Conservation (phyloP, 129 eudicot species). For the Apium graveolens region DNA sequence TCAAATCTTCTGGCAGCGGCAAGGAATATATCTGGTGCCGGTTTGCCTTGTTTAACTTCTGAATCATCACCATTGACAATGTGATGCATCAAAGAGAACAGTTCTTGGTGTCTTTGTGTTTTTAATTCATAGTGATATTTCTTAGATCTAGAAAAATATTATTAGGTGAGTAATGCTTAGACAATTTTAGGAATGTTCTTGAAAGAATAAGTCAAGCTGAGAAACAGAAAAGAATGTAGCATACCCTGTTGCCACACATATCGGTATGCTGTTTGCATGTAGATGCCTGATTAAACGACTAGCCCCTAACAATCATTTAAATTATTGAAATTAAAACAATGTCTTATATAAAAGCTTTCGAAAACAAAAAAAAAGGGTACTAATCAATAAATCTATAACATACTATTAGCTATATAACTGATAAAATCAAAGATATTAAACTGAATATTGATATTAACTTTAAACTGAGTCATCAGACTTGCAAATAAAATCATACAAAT, state of each 20-base stretch:
- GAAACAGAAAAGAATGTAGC: not conserved
- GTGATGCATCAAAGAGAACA: conserved; percentile 95
- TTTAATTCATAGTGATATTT: conserved; percentile 76
- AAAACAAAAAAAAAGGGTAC: not conserved
- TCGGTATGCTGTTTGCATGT: conserved; percentile 72
- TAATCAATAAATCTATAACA: not conserved
- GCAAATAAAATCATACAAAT: not conserved
- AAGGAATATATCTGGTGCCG: conserved; percentile 89
- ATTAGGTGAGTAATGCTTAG: not conserved
- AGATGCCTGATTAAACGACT: conserved; percentile 68
- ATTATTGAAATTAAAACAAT: not conserved
- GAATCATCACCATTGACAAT: conserved; percentile 96
- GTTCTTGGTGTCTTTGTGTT: conserved; percentile 75
- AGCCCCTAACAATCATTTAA: conserved; percentile 45
- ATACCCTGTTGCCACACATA: conserved; percentile 96
- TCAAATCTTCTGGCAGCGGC: conserved; percentile 93
- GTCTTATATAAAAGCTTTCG: not conserved
- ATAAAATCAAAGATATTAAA: not conserved
- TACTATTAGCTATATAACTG: not conserved
- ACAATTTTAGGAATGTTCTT: not conserved
- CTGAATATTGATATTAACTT: not conserved
- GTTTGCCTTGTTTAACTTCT: conserved; percentile 97
- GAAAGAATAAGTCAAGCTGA: not conserved
- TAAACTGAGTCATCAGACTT: no score
- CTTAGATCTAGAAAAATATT: conserved; percentile 51